Conservation (phyloP, 2,329 filamentous ascomycete species). For the Xylariaceae sp. region DNA sequence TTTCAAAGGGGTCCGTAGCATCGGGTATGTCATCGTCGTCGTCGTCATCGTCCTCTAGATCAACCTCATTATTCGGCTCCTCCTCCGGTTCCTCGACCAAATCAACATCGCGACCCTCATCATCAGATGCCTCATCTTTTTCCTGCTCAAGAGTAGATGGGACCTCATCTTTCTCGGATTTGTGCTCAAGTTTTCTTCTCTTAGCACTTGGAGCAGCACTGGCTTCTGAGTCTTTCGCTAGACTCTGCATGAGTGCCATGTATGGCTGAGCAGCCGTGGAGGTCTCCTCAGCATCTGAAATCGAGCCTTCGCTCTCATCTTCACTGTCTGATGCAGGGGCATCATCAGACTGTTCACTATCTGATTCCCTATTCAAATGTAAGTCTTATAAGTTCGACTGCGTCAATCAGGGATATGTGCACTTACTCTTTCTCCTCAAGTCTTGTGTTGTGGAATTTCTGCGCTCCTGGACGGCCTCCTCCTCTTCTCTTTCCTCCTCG, state of each 20-base stretch:
- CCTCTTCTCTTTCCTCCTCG: conserved; percentile 19
- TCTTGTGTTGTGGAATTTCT: conserved; percentile 43
- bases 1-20: conserved; percentile 66
- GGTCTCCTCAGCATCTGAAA: conserved; percentile 40
- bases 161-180: conserved; percentile 19
- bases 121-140: conserved; percentile 30
- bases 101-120: conserved; percentile 38
- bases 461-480: conserved; percentile 29
- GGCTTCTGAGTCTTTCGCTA: conserved; percentile 42
- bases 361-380: conserved; percentile 27
- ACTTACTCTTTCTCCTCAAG: conserved; percentile 42
- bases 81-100: conserved; percentile 47
- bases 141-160: conserved; percentile 22
- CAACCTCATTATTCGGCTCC: conserved; percentile 35
- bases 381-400: conserved; percentile 5
- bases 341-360: conserved; percentile 34
- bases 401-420: conserved; percentile 21
- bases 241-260: conserved; percentile 52
- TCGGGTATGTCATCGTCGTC: conserved; percentile 48
- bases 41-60: conserved; percentile 37
- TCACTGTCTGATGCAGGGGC: conserved; percentile 39
- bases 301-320: conserved; percentile 42
- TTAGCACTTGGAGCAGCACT: conserved; percentile 46
- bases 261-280: conserved; percentile 45
- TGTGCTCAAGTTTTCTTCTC: conserved; percentile 51